phyloP scores from a whole-genome alignment of 345 rosid species.

The Linum usitatissimum region DNA sequence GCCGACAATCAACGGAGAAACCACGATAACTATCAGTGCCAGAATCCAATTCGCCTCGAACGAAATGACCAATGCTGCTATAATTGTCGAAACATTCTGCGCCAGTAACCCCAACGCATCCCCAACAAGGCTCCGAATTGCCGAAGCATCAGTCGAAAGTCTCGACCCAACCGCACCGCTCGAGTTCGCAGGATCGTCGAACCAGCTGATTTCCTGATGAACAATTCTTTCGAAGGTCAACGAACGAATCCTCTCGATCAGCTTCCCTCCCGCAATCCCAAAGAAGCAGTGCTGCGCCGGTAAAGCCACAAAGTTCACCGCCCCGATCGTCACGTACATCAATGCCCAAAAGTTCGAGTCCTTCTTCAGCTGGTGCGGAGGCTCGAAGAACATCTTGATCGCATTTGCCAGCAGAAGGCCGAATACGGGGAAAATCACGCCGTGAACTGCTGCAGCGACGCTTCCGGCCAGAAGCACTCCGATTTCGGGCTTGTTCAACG shows the following conservation, averaged over 20 bases:
- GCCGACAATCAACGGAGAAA: slow-evolving; percentile 33
- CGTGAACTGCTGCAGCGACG: slow-evolving; percentile 52
- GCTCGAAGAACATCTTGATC: slow-evolving; percentile 55
- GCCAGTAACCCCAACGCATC: slow-evolving; percentile 43
- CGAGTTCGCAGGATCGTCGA: slow-evolving; percentile 66
- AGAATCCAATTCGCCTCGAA: slow-evolving; percentile 50
- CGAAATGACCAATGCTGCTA: slow-evolving; percentile 38
- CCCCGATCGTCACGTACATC: slow-evolving; percentile 33
- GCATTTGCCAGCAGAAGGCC: slow-evolving; percentile 61
- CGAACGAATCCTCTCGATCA: slow-evolving; percentile 57
- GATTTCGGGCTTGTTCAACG: slow-evolving; percentile 63
- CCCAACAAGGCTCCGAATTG: slow-evolving; percentile 40
- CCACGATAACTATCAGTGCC: slow-evolving; percentile 30
- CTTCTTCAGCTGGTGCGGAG: slow-evolving; percentile 28
- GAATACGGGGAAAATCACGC: slow-evolving; percentile 55
- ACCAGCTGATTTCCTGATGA: slow-evolving; percentile 80
- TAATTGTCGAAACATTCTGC: slow-evolving; percentile 39
- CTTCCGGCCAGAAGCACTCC: slow-evolving; percentile 46
- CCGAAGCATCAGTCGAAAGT: slow-evolving; percentile 51
- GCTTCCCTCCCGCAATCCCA: slow-evolving; percentile 71
- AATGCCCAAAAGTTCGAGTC: slow-evolving; percentile 56
- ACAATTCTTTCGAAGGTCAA: slow-evolving; percentile 66
- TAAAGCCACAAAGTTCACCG: slow-evolving; percentile 20
- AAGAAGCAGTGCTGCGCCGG: slow-evolving; percentile 64
- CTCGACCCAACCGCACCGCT: slow-evolving; percentile 68